Base-by-base conservation (phyloP, 2,329 filamentous ascomycete species). In the Fusarium acutatum region DNA sequence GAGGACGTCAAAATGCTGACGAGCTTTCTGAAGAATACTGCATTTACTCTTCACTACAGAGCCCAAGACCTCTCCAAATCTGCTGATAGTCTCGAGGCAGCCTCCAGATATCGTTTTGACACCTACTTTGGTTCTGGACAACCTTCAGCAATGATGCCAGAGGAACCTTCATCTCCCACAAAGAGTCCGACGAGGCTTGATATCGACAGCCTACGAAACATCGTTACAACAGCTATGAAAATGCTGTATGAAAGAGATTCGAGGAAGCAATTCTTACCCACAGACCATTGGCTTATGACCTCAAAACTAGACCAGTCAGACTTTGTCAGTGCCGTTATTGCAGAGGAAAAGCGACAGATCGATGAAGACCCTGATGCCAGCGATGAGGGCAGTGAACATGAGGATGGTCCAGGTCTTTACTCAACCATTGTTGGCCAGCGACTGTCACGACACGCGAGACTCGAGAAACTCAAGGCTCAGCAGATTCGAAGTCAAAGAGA, bases 161-260 rank as follows among this genome's bases (percentile, higher is more conserved):
- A 56, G n/a, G 18, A 10, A 44, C 30, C 34, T 44, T 47, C 32
- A 5, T 44, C 32, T 2, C 34, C 34, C 32, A 56, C 37, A 17
- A 63, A 57, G 30, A 68, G 60, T 9, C 66, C 70, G 7, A 81
- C 79, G 28, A 80, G 77, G 46, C 73, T 97, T 72, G 94, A 92
- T 35, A 87, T 96, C 37, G 88, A 92, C 41, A 94, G 94, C 70
- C 90, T 98, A 64, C 93, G 94, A 78, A 90, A 88, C n/a, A 86
- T 96, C 6, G 90, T 95, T 12, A 97, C 94, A 6, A 91, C 91
- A 7, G 88, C 97, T 0, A 86, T 98, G 79, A 92, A 93, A 64
- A 96, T 97, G 88, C 85, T 98, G 14, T 98, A 98, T 80, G 95
- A 98, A 82, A 88, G 96, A 80, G 96, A 98, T 81, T 99, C 96